These are phyloP conservation scores for Sergeia podlipaevii DNA, from an alignment of 208 protist species.

Conservation along the genomic window DNA sequence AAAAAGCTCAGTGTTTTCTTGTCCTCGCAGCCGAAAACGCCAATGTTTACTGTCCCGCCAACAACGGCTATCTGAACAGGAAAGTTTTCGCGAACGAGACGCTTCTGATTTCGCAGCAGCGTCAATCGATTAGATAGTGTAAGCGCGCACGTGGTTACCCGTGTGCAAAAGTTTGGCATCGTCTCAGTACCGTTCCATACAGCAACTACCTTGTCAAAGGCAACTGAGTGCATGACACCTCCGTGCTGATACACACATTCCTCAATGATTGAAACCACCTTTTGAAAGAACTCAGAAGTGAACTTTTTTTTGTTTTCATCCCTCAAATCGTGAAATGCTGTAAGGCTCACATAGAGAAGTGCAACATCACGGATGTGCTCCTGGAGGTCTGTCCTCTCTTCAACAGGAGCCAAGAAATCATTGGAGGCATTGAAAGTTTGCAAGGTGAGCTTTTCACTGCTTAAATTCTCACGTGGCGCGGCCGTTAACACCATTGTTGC, in stretches of 20 bases:
- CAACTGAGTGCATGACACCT: slow-evolving; percentile 13
- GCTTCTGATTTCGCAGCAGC: slow-evolving; percentile 4
- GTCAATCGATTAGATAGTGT: slow-evolving; percentile 2
- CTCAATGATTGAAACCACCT: slow-evolving; percentile 16
- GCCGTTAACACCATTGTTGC: slow-evolving; percentile 12
- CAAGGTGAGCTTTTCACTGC: background rate
- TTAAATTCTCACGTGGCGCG: slow-evolving; percentile 5
- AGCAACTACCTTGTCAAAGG: slow-evolving; percentile 12
- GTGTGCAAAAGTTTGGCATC: slow-evolving; percentile 9
- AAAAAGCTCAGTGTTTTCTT: slow-evolving; percentile 12
- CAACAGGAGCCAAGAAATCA: slow-evolving; percentile 3
- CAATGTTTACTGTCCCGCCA: slow-evolving; percentile 12
- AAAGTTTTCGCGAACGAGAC: slow-evolving; percentile 4
- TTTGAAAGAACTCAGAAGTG: slow-evolving; percentile 8
- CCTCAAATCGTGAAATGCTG: slow-evolving; percentile 10
- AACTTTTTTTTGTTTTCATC: slow-evolving; percentile 2
- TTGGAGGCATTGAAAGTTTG: background rate
- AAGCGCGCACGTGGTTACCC: slow-evolving; percentile 8
- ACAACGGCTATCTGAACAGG: slow-evolving; percentile 13
- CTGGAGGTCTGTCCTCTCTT: slow-evolving; percentile 12
- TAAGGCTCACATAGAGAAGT: slow-evolving; percentile 14
- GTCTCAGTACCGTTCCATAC: slow-evolving; percentile 10
- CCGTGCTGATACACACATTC: slow-evolving; percentile 14
- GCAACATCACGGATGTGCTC: slow-evolving; percentile 12
- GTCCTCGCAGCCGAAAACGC: slow-evolving; percentile 17